Evolutionary conservation across 805 yeast species (phyloP).

Genomic region (Scheffersomyces coipomensis): DNA sequence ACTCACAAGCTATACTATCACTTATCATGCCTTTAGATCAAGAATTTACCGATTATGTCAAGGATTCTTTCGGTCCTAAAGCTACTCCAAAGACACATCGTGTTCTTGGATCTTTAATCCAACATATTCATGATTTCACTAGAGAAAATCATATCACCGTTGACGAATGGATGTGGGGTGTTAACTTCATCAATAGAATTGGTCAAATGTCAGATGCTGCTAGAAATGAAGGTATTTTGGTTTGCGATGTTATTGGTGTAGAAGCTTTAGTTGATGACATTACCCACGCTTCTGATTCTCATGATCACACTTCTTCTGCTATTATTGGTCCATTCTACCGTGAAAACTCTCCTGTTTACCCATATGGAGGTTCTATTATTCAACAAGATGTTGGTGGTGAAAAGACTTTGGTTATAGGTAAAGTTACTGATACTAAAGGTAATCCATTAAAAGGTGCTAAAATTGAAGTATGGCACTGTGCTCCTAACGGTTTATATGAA

Average conservation of each 20-base stretch:
- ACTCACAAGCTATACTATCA: too few relatives aligned
- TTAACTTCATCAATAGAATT: constrained; percentile 26
- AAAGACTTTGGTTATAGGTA: constrained; percentile 21
- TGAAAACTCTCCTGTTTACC: constrained; percentile 23
- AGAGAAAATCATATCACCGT: constrained; percentile 30
- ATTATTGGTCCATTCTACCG: constrained; percentile 36
- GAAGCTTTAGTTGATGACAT: constrained; percentile 31
- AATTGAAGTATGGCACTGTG: constrained; percentile 38
- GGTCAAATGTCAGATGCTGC: constrained; percentile 29
- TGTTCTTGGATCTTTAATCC: constrained; percentile 22
- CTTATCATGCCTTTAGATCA: constrained; percentile 17
- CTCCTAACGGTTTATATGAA: constrained; percentile 34
- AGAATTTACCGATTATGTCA: constrained; percentile 23
- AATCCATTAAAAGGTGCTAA: constrained; percentile 24
- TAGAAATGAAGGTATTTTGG: constrained; percentile 31
- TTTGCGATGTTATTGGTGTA: constrained; percentile 32
- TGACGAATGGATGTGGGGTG: constrained; percentile 33
- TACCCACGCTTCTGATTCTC: constrained; percentile 17
- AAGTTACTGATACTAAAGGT: constrained; percentile 23
- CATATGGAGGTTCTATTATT: constrained; percentile 27
- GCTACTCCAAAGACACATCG: constrained; percentile 20
- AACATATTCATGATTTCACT: constrained; percentile 34
- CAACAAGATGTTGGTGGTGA: constrained; percentile 33
- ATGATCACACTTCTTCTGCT: constrained; percentile 24
- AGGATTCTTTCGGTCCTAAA: constrained; percentile 24